These are phyloP conservation scores for Pyricularia pennisetigena DNA, from an alignment of 2,329 filamentous ascomycete species.

Conservation along the genomic window DNA sequence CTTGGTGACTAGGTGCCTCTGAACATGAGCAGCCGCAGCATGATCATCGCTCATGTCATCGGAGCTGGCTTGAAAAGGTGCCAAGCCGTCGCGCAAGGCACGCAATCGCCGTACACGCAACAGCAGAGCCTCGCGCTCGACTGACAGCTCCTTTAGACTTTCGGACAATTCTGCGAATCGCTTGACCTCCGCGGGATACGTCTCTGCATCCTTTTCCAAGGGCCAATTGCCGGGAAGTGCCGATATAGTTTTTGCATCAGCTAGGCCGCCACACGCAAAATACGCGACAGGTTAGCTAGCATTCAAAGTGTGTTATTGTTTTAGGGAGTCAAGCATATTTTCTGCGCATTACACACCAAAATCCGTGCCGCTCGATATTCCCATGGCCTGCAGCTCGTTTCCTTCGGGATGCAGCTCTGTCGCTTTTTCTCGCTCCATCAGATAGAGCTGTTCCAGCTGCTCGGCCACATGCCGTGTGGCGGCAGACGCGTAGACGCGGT, in stretches of 20 bases:
- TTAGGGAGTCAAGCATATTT: neutral
- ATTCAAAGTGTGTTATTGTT: conserved; percentile 3
- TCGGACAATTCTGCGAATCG: conserved; percentile 41
- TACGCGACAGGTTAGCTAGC: conserved; percentile 11
- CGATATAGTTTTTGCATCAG: conserved; percentile 30
- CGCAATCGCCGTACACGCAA: conserved; percentile 32
- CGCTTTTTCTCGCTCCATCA: conserved; percentile 17
- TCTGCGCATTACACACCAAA: conserved; percentile 22
- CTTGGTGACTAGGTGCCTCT: conserved; percentile 57
- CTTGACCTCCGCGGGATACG: conserved; percentile 34
- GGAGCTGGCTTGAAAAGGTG: conserved; percentile 28
- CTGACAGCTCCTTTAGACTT: conserved; percentile 38
- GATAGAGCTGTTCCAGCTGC: conserved; percentile 59
- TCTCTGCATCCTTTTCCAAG: conserved; percentile 23
- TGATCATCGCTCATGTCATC: conserved; percentile 7
- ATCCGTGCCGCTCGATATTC: conserved; percentile 30
- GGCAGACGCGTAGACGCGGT: conserved; percentile 56
- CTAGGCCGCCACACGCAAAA: conserved; percentile 15
- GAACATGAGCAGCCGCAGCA: conserved; percentile 31
- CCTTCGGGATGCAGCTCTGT: neutral
- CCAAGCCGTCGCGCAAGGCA: conserved; percentile 38
- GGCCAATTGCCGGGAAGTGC: conserved; percentile 38
- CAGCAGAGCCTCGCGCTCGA: conserved; percentile 26
- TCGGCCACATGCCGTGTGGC: conserved; percentile 63
- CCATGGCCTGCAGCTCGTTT: conserved; percentile 14